A percentile compares a stretch with the other conserved stretches of the same genome.
phyloP scores from a whole-genome alignment of 2,329 filamentous ascomycete species.

The Ophiostoma ulmi region DNA sequence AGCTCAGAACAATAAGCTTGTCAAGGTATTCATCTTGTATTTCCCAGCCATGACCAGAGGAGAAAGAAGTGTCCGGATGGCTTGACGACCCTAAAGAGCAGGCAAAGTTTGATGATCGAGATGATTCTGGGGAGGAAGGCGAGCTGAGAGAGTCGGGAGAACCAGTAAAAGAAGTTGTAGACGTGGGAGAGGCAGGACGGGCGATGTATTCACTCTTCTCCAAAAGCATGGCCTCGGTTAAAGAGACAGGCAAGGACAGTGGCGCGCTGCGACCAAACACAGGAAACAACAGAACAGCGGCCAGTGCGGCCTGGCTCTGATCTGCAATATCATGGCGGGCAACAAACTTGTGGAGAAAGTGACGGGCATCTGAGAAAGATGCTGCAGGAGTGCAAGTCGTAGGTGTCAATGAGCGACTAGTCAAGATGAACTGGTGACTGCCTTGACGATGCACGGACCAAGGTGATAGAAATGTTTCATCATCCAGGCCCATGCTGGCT shows the following conservation, averaged over 20 bases:
- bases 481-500: constrained; percentile 22
- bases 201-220: no score
- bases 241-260: constrained; percentile 23
- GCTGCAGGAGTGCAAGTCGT: constrained; percentile 14
- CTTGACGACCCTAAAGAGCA: no score
- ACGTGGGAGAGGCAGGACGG: no score
- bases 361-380: constrained; percentile 26
- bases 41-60: constrained; percentile 1
- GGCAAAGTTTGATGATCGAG: background rate
- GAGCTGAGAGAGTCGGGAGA: background rate
- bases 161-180: background rate
- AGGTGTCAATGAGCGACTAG: background rate
- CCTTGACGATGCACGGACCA: constrained; percentile 26
- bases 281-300: constrained; percentile 30
- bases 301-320: constrained; percentile 30
- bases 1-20: constrained; percentile 31
- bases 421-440: constrained; percentile 7
- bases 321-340: constrained; percentile 26
- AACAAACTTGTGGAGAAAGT: constrained; percentile 30
- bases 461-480: constrained; percentile 25
- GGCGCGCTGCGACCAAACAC: constrained; percentile 20
- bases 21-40: constrained; percentile 21
- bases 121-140: no score
- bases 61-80: no score
- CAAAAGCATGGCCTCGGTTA: background rate